Evolutionary conservation across 2,329 filamentous ascomycete species (phyloP).

Genomic region (Aspergillus ochraceus): DNA sequence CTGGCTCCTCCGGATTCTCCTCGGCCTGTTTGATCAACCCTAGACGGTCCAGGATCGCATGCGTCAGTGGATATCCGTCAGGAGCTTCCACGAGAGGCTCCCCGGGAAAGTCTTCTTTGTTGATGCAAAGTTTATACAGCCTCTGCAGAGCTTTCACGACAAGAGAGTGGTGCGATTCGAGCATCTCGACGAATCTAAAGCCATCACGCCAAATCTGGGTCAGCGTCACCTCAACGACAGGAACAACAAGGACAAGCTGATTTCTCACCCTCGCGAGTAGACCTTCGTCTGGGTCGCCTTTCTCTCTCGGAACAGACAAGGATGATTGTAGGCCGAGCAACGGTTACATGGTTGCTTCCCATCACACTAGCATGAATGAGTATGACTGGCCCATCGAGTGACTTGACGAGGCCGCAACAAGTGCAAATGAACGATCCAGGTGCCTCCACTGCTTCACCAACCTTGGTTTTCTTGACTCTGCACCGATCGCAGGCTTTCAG

Average conservation of each 20-base stretch:
- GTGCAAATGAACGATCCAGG: constrained; percentile 4
- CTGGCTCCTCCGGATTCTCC: constrained; percentile 36
- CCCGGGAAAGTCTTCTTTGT: constrained; percentile 45
- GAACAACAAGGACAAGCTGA: background rate
- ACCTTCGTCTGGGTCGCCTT: constrained; percentile 47
- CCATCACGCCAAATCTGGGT: constrained; percentile 2
- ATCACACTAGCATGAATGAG: constrained; percentile 38
- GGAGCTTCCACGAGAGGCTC: constrained; percentile 40
- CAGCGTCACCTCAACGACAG: background rate
- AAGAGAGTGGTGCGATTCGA: constrained; percentile 44
- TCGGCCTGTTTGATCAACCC: constrained; percentile 47
- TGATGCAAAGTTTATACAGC: constrained; percentile 43
- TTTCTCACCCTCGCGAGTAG: constrained; percentile 43
- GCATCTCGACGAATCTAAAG: constrained; percentile 45
- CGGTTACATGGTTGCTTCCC: constrained; percentile 47
- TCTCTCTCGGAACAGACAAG: constrained; percentile 45
- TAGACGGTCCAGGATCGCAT: constrained; percentile 44
- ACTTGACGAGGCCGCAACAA: background rate
- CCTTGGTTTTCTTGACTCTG: constrained; percentile 48
- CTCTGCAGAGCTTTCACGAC: constrained; percentile 45
- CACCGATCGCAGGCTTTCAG: constrained; percentile 48
- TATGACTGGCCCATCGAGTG: constrained; percentile 9
- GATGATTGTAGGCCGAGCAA: constrained; percentile 45
- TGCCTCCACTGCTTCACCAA: constrained; percentile 21
- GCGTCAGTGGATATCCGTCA: constrained; percentile 43